phyloP scores from a whole-genome alignment of 306 rosid genomes.

The Cicer yamashitae region DNA sequence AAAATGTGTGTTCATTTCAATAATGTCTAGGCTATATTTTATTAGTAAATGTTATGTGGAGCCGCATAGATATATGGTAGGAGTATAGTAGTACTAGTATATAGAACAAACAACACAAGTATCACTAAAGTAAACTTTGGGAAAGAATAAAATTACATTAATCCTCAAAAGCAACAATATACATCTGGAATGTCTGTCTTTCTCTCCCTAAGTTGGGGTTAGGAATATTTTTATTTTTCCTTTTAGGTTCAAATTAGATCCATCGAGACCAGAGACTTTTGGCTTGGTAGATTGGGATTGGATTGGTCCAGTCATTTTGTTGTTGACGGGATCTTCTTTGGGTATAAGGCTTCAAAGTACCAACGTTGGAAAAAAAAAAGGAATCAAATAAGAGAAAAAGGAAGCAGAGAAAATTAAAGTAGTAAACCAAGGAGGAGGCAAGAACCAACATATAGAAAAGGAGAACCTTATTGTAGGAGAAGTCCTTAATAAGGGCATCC shows the following conservation, averaged over 20 bases:
- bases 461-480: conserved; percentile 35
- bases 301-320: conserved; percentile 74
- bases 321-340: conserved; percentile 65
- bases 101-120: conserved; percentile 43
- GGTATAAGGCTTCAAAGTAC: conserved; percentile 51
- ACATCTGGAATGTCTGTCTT: conserved; percentile 97
- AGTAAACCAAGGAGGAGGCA: conserved; percentile 48
- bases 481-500: conserved; percentile 57
- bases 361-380: conserved; percentile 28
- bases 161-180: conserved; percentile 95
- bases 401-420: conserved; percentile 42
- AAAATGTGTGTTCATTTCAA: conserved; percentile 33
- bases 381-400: conserved; percentile 28
- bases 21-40: background rate
- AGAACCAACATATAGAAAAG: conserved; percentile 62
- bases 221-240: conserved; percentile 33
- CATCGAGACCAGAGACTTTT: conserved; percentile 41
- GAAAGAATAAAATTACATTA: conserved; percentile 52
- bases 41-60: no score
- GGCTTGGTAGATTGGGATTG: conserved; percentile 52
- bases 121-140: conserved; percentile 62
- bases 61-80: no score
- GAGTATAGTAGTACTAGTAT: background rate
- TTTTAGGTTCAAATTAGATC: conserved; percentile 42
- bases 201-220: conserved; percentile 49